phyloP scores from a whole-genome alignment of 1,284 basidiomycete species.

The Ustilago xerochloae region DNA sequence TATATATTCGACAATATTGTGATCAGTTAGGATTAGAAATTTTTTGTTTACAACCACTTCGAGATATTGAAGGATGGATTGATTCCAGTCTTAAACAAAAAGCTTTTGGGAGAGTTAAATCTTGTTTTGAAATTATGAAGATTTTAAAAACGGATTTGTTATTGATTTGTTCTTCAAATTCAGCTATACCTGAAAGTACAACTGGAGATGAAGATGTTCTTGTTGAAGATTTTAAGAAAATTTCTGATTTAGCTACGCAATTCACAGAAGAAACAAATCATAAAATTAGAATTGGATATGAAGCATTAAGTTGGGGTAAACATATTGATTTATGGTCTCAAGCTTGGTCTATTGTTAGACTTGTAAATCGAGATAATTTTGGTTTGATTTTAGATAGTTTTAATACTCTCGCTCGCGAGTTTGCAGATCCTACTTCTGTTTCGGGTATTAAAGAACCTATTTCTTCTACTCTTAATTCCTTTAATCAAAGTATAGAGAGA shows the following conservation, averaged over 20 bases:
- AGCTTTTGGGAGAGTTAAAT: conserved; percentile 26
- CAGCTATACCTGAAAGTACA: neutral
- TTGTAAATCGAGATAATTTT: conserved; percentile 59
- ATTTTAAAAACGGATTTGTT: conserved; percentile 27
- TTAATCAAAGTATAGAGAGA: neutral
- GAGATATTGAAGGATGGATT: conserved; percentile 67
- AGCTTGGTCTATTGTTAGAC: conserved; percentile 62
- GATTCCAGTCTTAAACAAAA: neutral
- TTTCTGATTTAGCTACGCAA: conserved; percentile 7
- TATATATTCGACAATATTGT: conserved; percentile 47
- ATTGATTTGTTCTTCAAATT: conserved; percentile 34
- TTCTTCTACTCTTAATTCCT: neutral
- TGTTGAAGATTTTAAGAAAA: conserved; percentile 14
- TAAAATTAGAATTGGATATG: conserved; percentile 13
- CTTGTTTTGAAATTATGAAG: conserved; percentile 50
- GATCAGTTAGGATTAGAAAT: conserved; percentile 48
- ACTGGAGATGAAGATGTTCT: conserved; percentile 12
- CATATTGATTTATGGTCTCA: conserved; percentile 60
- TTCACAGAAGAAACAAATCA: conserved; percentile 1
- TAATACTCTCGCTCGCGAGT: conserved; percentile 68
- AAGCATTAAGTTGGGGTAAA: conserved; percentile 55
- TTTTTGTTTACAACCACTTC: conserved; percentile 66
- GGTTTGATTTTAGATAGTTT: conserved; percentile 69
- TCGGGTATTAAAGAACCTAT: conserved; percentile 25
- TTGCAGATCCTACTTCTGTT: conserved; percentile 53